Evolutionary conservation across 768 basidiomycete genomes (phyloP), one percentile per base, ranked within the genome.

Genomic region (Russula olivacea): DNA sequence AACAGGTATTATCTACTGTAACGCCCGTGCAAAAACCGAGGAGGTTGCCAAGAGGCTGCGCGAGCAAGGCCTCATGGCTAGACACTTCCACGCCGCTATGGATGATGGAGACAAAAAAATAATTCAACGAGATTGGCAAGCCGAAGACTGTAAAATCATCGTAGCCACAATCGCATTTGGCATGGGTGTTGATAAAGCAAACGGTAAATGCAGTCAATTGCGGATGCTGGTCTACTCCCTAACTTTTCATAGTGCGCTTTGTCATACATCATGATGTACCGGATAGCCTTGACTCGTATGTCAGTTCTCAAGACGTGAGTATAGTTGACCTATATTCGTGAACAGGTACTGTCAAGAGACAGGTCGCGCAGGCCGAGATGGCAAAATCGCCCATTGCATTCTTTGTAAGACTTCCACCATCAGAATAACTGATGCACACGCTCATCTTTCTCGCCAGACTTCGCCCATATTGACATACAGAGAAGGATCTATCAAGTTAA

Each of bases 81-180:
- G 79, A 58, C 88, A 94, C 73, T 99, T 89, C 71, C 97, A 99
- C 72, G 97, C 96, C 2, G 82, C 81, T 11, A 81, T 98, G 81
- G 63, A 73, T 19, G 73, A 78, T 12, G 76, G 76, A 9, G 90
- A 91, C 49, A 88, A 88, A 69, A 78, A 81, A 49, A 71, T 73
- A 56, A 80, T 83, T 2, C 86, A 91, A 67, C 72, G 76, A 23
- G 81, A 83, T 48, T 98, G 96, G 96, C 85, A 88, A 74, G 73
- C 72, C 6, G 88, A 85, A 3, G 74, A 78, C 32, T 83, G 86
- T 66, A 80, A 85, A 57, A 86, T 98, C 63, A 93, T 99, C 60
- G 93, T 97, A 49, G 96, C 96, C 3, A 99, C 97, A 50, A 85
- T 94, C 67, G 94, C 94, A 0, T 98, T 98, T 72, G 96, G 96